Evolutionary conservation across 169 alveolate genomes (phyloP).

Genomic region (Plasmodium gallinaceum): DNA sequence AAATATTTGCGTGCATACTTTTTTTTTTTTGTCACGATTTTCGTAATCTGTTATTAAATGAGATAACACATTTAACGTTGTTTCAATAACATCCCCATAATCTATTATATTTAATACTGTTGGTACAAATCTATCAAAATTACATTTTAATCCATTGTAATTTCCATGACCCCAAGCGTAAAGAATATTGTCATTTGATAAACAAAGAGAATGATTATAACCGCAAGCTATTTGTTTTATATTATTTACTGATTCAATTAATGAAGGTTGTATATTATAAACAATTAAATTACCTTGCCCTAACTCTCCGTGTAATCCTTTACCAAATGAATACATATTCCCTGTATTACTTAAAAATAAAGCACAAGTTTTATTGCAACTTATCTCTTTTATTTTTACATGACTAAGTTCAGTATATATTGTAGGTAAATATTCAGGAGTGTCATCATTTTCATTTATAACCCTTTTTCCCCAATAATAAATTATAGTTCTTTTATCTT

Average conservation of each 20-base stretch:
- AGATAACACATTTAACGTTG: constrained; percentile 49
- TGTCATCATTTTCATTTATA: constrained; percentile 70
- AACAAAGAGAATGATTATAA: constrained; percentile 80
- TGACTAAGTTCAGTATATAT: constrained; percentile 81
- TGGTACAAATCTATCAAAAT: constrained; percentile 54
- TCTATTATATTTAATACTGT: constrained; percentile 54
- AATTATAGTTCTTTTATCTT: constrained; percentile 74
- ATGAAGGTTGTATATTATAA: constrained; percentile 80
- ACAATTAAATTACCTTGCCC: constrained; percentile 81
- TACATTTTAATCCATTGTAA: constrained; percentile 82
- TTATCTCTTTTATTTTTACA: constrained; percentile 80
- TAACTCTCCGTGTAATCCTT: constrained; percentile 86
- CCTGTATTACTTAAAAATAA: constrained; percentile 80
- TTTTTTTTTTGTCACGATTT: constrained; percentile 56
- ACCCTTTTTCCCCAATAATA: constrained; percentile 77
- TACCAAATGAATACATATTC: constrained; percentile 82
- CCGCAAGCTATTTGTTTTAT: constrained; percentile 83
- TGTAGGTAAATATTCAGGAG: constrained; percentile 78
- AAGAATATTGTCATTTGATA: constrained; percentile 61
- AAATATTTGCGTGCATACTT: constrained; percentile 72
- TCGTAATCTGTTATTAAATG: constrained; percentile 71
- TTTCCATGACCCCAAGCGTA: constrained; percentile 87
- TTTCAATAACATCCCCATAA: constrained; percentile 76
- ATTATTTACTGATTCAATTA: constrained; percentile 63
- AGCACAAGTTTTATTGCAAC: constrained; percentile 82